These are phyloP conservation scores for Echria macrotheca DNA, from an alignment of 495 filamentous ascomycete species.

Conservation along the genomic window DNA sequence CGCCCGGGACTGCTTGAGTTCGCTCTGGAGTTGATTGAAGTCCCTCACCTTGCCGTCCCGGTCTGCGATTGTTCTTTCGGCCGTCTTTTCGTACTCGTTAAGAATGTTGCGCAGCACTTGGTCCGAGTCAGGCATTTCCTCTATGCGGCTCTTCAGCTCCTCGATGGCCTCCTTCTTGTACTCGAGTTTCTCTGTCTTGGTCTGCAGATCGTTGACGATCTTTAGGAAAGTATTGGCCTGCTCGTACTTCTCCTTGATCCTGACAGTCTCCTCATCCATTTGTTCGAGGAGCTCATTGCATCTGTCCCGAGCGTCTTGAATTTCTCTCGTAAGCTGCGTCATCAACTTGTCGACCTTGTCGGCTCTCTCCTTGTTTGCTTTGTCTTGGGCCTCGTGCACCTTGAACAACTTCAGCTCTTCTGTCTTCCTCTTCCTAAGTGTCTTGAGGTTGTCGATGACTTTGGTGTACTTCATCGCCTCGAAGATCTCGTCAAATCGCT, in stretches of 20 bases:
- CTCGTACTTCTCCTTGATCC: constrained; percentile 38
- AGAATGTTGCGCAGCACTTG: constrained; percentile 69
- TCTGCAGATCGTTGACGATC: constrained; percentile 62
- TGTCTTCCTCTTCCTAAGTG: constrained; percentile 73
- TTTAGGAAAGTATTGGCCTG: constrained; percentile 42
- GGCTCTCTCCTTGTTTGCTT: constrained; percentile 80
- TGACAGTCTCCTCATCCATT: constrained; percentile 34
- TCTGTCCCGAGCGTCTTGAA: constrained; percentile 60
- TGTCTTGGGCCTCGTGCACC: constrained; percentile 67
- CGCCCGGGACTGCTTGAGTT: constrained; percentile 53
- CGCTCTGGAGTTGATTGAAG: constrained; percentile 58
- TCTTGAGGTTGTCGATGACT: constrained; percentile 89
- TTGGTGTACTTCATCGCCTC: constrained; percentile 96
- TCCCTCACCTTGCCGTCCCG: constrained; percentile 53
- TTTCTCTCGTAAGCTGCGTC: constrained; percentile 61
- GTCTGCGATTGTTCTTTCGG: constrained; percentile 58
- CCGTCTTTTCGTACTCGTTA: constrained; percentile 73
- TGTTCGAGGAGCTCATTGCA: constrained; percentile 49
- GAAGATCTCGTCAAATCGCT: constrained; percentile 95
- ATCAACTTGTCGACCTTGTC: constrained; percentile 63
- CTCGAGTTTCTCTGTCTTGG: constrained; percentile 50
- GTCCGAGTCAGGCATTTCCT: constrained; percentile 72
- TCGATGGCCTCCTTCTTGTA: constrained; percentile 54
- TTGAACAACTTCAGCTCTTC: constrained; percentile 65
- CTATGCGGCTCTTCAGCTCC: constrained; percentile 62